Conservation (phyloP, 352 stramenopile species). For the Phytophthora kernoviae region DNA sequence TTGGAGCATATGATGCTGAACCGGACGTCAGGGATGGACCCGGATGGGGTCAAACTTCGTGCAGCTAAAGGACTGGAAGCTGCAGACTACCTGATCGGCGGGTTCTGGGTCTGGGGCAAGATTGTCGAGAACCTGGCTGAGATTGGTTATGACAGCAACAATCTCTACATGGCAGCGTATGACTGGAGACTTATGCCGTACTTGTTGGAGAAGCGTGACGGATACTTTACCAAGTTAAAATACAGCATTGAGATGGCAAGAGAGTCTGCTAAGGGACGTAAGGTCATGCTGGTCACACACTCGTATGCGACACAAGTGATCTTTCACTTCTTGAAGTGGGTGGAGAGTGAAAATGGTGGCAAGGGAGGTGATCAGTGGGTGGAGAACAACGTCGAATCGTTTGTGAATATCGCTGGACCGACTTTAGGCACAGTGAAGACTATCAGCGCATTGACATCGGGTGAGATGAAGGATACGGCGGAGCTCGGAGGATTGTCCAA, state of each 20-base stretch:
- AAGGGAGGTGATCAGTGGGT: slow-evolving; percentile 92
- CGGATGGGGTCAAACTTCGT: slow-evolving; percentile 75
- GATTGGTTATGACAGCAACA: slow-evolving; percentile 93
- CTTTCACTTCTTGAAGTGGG: slow-evolving; percentile 97
- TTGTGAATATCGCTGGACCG: slow-evolving; percentile 95
- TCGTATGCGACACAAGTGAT: slow-evolving; percentile 92
- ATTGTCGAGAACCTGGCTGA: slow-evolving; percentile 90
- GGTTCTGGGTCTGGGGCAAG: slow-evolving; percentile 96
- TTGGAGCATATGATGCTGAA: slow-evolving; percentile 93
- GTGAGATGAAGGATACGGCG: slow-evolving; percentile 96
- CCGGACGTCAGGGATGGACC: slow-evolving; percentile 89
- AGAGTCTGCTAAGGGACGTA: slow-evolving; percentile 64
- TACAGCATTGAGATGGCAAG: slow-evolving; percentile 91
- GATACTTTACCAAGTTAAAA: slow-evolving; percentile 94
- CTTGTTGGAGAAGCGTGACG: slow-evolving; percentile 78
- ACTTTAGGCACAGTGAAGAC: slow-evolving; percentile 93
- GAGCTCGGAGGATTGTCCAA: slow-evolving; percentile 87
- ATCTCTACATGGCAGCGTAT: slow-evolving; percentile 88
- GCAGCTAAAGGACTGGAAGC: slow-evolving; percentile 90
- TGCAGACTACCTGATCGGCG: slow-evolving; percentile 94
- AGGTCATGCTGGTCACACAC: slow-evolving; percentile 93
- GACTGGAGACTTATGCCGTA: slow-evolving; percentile 85
- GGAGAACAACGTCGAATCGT: slow-evolving; percentile 90
- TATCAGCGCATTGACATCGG: slow-evolving; percentile 91
- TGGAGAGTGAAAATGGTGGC: slow-evolving; percentile 85